Base-by-base conservation (phyloP, 164 flowering plant species). In the Vitis vinifera region DNA sequence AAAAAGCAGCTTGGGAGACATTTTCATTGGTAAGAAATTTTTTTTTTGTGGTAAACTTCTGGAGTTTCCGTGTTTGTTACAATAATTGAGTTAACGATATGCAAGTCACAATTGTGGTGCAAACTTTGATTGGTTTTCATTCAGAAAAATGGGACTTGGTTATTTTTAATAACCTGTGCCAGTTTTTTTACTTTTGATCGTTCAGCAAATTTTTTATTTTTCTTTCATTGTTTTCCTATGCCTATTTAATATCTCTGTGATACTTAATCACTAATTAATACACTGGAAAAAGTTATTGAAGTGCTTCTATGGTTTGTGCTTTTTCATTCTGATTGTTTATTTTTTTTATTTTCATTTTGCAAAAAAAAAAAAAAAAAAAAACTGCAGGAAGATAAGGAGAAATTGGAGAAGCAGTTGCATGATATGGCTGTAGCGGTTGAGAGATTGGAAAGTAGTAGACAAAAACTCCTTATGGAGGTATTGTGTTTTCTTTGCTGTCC, bases 371-470 rank as follows among this genome's bases (percentile, higher is more conserved):
- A 37, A 37, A 23, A 23, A 23, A 23, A 23, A 23, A 23, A 37
- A 37, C 7, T 57, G 74, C 86, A 95, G 99, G 88, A 93, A 72
- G 98, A 95, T 48, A 95, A 87, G 74, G 89, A 90, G 76, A 95
- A 82, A 82, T 85, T 91, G 69, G 98, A 95, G 84, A 84, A 80
- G 75, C 93, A 95, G 81, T 73, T 95, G 86, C 99, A 95, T 81
- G 98, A 91, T 73, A 88, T 93, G 94, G 98, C 98, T 72, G 85
- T 91, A 59, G 86, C 86, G 78, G 83, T 93, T 70, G 97, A 95
- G 79, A 90, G 88, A 76, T 77, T 95, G 71, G 99, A 95, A 80
- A 87, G 77, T 68, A 89, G 99, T 71, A 86, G 99, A 52, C 98
- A 93, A 73, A 95, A 90, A 79, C 96, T 95, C 73, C 80, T 91